Percentiles rank a stretch among this genome's conserved stretches.
These are phyloP conservation scores for Cutaneotrichosporon cavernicola DNA, from an alignment of 1,284 basidiomycete genomes.

Conservation along the genomic window DNA sequence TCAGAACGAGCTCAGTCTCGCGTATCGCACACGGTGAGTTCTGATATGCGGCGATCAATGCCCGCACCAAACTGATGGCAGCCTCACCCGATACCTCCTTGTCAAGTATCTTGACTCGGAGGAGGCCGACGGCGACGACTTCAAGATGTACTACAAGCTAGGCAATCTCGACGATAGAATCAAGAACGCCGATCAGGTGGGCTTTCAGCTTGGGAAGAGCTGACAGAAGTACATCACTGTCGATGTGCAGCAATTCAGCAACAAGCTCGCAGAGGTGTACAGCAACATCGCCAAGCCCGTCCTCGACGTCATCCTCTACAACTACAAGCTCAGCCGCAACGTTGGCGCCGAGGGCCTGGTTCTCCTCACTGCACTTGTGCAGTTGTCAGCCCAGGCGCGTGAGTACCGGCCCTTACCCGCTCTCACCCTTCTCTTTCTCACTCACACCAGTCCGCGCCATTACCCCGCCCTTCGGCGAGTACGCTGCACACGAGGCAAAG, in stretches of 20 bases:
- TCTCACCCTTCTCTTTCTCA: not conserved
- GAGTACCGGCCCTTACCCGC: slow-evolving; percentile 1
- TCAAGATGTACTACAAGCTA: slow-evolving; percentile 84
- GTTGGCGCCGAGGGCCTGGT: slow-evolving; percentile 93
- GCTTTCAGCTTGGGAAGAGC: slow-evolving; percentile 5
- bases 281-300: slow-evolving; percentile 89
- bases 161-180: slow-evolving; percentile 91
- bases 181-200: slow-evolving; percentile 89
- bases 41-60: not conserved
- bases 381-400: slow-evolving; percentile 62
- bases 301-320: slow-evolving; percentile 86
- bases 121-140: slow-evolving; percentile 17
- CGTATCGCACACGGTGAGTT: slow-evolving; percentile 72
- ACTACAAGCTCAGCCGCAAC: slow-evolving; percentile 89
- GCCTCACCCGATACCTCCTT: slow-evolving; percentile 12
- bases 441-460: slow-evolving; percentile 67
- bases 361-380: slow-evolving; percentile 78
- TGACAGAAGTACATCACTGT: slow-evolving; percentile 66
- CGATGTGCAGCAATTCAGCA: slow-evolving; percentile 91
- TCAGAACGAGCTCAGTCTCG: slow-evolving; percentile 88
- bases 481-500: slow-evolving; percentile 72
- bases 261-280: slow-evolving; percentile 89
- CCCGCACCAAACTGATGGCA: not conserved
- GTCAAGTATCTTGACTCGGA: slow-evolving; percentile 71
- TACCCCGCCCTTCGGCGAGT: slow-evolving; percentile 92